Conservation (phyloP, 805 yeast genomes). For the Cyberlindnera meyerae region DNA sequence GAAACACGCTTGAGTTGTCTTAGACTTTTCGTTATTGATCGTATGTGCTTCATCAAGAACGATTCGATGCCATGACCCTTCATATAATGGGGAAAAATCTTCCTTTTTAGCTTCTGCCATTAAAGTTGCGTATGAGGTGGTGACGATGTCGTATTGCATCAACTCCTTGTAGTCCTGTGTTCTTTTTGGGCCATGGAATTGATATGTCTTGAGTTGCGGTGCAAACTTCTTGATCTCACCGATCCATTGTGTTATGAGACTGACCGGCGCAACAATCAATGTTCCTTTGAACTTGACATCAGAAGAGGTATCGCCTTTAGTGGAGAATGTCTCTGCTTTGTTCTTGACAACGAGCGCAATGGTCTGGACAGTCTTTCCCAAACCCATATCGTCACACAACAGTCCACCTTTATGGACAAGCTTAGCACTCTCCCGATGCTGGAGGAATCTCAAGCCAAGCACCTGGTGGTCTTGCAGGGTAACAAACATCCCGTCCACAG, state of each 20-base stretch:
- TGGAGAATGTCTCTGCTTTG: too few relatives aligned
- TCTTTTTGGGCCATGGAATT: constrained; percentile 49
- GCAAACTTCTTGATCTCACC: constrained; percentile 56
- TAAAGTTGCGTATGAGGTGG: constrained; percentile 65
- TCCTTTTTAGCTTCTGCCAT: constrained; percentile 28
- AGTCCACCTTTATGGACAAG: constrained; percentile 44
- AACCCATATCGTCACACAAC: constrained; percentile 88
- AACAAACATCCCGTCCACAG: constrained; percentile 35
- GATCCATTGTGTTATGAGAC: constrained; percentile 69
- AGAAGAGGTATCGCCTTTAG: too few relatives aligned
- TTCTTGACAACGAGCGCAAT: constrained; percentile 48
- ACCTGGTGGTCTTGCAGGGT: constrained; percentile 42
- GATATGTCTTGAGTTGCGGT: constrained; percentile 38
- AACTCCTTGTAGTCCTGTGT: constrained; percentile 35
- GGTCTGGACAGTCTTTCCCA: constrained; percentile 82
- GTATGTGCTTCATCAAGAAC: constrained; percentile 63
- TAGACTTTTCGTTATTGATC: constrained; percentile 47
- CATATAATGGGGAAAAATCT: constrained; percentile 24
- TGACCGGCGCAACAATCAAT: constrained; percentile 70
- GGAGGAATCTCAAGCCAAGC: constrained; percentile 39
- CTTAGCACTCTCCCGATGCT: constrained; percentile 31
- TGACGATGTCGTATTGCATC: constrained; percentile 51
- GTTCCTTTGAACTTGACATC: constrained; percentile 38
- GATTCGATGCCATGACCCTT: constrained; percentile 41
- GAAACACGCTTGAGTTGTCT: constrained; percentile 42